Evolutionary conservation across 2,329 filamentous ascomycete species (phyloP).

Genomic region (Ceratocystis colombiana): DNA sequence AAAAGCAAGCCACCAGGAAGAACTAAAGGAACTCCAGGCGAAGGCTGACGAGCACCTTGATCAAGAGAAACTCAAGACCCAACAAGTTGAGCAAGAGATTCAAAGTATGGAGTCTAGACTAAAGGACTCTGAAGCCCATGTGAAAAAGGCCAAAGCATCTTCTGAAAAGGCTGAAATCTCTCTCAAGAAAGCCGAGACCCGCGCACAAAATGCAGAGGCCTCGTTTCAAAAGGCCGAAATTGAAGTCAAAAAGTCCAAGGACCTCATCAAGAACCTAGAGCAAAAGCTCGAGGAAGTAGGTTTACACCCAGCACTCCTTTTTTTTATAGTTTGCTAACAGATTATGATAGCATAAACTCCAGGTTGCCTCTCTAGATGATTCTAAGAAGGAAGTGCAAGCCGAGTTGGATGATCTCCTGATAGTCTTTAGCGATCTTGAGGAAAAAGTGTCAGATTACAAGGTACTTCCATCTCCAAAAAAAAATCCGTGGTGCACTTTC

Average conservation of each 20-base stretch:
- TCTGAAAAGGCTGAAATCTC: slow-evolving; percentile 17
- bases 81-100: slow-evolving; percentile 26
- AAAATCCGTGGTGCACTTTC: background rate
- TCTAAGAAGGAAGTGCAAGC: slow-evolving; percentile 58
- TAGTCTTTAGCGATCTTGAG: slow-evolving; percentile 72
- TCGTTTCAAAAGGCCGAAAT: background rate
- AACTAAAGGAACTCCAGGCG: background rate
- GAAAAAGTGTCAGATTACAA: slow-evolving; percentile 68
- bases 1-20: slow-evolving; percentile 33
- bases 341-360: slow-evolving; percentile 12
- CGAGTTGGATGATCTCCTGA: slow-evolving; percentile 69
- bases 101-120: background rate
- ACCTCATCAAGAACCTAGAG: slow-evolving; percentile 31
- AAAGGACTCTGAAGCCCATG: background rate
- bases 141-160: slow-evolving; percentile 17
- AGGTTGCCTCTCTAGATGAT: slow-evolving; percentile 34
- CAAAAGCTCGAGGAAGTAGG: slow-evolving; percentile 29
- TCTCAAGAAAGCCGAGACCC: background rate
- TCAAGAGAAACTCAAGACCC: slow-evolving; percentile 28
- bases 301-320: background rate
- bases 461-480: slow-evolving; percentile 37
- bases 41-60: slow-evolving; percentile 27
- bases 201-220: slow-evolving; percentile 18
- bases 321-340: slow-evolving; percentile 5
- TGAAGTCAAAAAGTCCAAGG: slow-evolving; percentile 24